Conservation (phyloP, 208 protist genomes). For the Endotrypanum monterogeii region DNA sequence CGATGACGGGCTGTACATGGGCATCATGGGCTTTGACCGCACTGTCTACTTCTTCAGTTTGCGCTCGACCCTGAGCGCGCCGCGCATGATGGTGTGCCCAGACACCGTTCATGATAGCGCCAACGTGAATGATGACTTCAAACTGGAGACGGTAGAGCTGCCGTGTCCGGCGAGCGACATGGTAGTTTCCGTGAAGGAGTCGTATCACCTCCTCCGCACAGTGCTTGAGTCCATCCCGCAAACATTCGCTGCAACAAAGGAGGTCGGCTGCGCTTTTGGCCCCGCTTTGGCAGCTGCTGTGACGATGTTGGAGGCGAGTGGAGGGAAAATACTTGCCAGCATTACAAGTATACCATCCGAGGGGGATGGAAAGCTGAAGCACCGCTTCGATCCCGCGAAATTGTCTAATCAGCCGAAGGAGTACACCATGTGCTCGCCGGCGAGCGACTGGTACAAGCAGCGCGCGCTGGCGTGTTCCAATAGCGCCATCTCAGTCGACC, state of each 20-base stretch:
- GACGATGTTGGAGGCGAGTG: conserved; percentile 82
- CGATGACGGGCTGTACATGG: conserved; percentile 86
- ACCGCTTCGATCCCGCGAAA: conserved; percentile 83
- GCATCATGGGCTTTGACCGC: conserved; percentile 73
- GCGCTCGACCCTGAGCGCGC: conserved; percentile 47
- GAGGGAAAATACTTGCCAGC: conserved; percentile 94
- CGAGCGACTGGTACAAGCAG: conserved; percentile 96
- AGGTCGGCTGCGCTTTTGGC: conserved; percentile 91
- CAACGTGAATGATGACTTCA: conserved; percentile 85
- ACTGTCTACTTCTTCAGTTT: conserved; percentile 96
- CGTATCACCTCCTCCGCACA: conserved; percentile 61
- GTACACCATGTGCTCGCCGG: conserved; percentile 87
- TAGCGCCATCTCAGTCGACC: conserved; percentile 93
- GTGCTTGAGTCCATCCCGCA: conserved; percentile 76
- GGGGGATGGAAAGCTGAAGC: conserved; percentile 84
- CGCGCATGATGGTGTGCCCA: conserved; percentile 89
- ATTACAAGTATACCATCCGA: conserved; percentile 84
- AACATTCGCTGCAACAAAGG: conserved; percentile 67
- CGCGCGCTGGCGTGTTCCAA: conserved; percentile 91
- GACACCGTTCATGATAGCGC: conserved; percentile 81
- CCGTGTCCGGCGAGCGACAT: conserved; percentile 74
- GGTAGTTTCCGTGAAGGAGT: conserved; percentile 80
- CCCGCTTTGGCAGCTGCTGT: conserved; percentile 91
- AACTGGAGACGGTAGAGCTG: conserved; percentile 80
- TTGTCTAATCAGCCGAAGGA: conserved; percentile 82